Evolutionary conservation across 345 rosid genomes (phyloP), one percentile per base, ranked within the genome.

Genomic region (Turritis glabra): DNA sequence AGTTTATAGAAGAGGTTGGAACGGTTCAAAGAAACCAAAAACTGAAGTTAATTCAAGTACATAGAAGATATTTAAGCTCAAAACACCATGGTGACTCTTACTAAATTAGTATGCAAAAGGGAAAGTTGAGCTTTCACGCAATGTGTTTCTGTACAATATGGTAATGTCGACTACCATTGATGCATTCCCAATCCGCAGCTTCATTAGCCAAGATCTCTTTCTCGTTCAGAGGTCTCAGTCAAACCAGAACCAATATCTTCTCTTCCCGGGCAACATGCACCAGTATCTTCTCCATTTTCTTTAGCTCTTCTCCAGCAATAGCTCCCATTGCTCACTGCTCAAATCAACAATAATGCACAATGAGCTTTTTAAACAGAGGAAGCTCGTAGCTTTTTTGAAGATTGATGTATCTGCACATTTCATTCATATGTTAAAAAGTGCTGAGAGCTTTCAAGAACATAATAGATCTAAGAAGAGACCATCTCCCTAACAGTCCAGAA

Each of bases 181-280:
- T 87, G 84, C 98, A 94, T 75, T 94, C 98, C 98, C 98, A 94
- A 60, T 94, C 98, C 1, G 91, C 88, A 62, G 78, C 87, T 85
- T 94, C 98, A 77, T 74, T 82, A 47, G 81, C 88, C 23, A 61
- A 58, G 72, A 84, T 80, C 86, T 94, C 98, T 82, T 84, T 91
- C 33, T 94, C 97, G 67, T 77, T 94, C 86, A 91, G 80, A 65
- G 98, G 98, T 86, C 98, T 87, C 82, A 90, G 69, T 82, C 97
- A 88, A 83, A 94, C 93, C 80, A 90, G 73, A 74, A 91, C 97
- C 33, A 91, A 84, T 75, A 94, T 94, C 84, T 86, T 91, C 82
- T 93, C 98, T 74, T 91, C 96, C 0, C 85, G 85, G 44, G 87
- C 72, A 27, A 79, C 75, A 79, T 52, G 72, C 74, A 67, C 74